Percentiles rank a stretch among this genome's conserved stretches.
Evolutionary conservation across 306 rosid species (phyloP).

Genomic region (Datisca glomerata): DNA sequence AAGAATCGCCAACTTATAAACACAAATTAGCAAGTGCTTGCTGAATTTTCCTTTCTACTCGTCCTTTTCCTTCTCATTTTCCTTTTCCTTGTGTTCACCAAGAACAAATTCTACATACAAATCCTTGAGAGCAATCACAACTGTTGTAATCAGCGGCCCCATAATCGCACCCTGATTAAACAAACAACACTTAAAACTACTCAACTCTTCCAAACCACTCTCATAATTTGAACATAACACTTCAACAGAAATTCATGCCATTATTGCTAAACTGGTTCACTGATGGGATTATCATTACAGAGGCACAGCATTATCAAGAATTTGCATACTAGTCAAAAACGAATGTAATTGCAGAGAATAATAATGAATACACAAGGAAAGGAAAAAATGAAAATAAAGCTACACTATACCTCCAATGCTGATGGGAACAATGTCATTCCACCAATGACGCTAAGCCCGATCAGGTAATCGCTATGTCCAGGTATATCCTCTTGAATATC

Average conservation of each 20-base stretch:
- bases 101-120: constrained; percentile 85
- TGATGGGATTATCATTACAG: no score
- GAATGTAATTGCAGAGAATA: no score
- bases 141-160: constrained; percentile 97
- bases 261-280: no score
- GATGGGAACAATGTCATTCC: constrained; percentile 95
- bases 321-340: no score
- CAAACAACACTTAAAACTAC: no score
- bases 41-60: constrained; percentile 12
- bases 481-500: constrained; percentile 89
- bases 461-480: constrained; percentile 79
- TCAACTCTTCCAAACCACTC: no score
- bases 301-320: no score
- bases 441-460: constrained; percentile 92
- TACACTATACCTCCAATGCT: constrained; percentile 81
- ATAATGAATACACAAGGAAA: no score
- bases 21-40: constrained; percentile 2
- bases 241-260: no score
- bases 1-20: constrained; percentile 1
- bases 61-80: constrained; percentile 31
- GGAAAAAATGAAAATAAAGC: background rate
- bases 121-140: constrained; percentile 83
- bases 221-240: no score
- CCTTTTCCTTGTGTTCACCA: constrained; percentile 30
- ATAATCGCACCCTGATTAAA: constrained; percentile 98